A percentile compares a stretch with the other conserved stretches of the same genome.
Conservation (phyloP, 805 yeast species). For the Lachancea waltii region DNA sequence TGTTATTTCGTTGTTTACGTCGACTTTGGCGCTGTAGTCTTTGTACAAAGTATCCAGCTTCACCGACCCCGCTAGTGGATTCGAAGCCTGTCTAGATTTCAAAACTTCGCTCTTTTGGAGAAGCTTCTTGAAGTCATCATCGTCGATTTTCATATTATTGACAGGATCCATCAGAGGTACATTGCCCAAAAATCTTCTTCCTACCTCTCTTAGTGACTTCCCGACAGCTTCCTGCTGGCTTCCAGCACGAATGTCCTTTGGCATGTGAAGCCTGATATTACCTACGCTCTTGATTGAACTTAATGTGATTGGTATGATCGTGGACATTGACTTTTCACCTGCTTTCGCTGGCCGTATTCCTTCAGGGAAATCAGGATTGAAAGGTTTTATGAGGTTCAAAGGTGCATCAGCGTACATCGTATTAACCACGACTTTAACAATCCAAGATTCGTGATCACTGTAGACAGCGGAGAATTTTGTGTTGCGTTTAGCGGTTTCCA, state of each 20-base stretch:
- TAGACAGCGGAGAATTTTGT: constrained; percentile 51
- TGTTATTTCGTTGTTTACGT: constrained; percentile 52
- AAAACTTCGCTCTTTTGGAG: constrained; percentile 75
- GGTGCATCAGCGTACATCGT: constrained; percentile 80
- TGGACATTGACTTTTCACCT: constrained; percentile 66
- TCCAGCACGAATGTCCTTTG: constrained; percentile 61
- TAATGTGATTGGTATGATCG: constrained; percentile 79
- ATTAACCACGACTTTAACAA: constrained; percentile 77
- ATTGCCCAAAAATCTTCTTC: constrained; percentile 81
- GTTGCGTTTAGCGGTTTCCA: constrained; percentile 64
- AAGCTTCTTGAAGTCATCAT: constrained; percentile 64
- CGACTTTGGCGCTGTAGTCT: constrained; percentile 58
- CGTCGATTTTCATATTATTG: constrained; percentile 86
- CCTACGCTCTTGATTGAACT: constrained; percentile 70
- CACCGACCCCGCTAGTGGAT: constrained; percentile 59
- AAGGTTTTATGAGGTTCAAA: constrained; percentile 68
- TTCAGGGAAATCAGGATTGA: constrained; percentile 71
- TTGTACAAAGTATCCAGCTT: constrained; percentile 57
- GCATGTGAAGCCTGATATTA: constrained; percentile 73
- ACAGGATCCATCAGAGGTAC: constrained; percentile 89
- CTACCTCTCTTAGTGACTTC: constrained; percentile 74
- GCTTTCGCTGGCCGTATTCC: constrained; percentile 80
- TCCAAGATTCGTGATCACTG: constrained; percentile 83
- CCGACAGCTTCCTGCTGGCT: constrained; percentile 54
- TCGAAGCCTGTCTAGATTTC: constrained; percentile 63